A percentile compares a stretch with the other conserved stretches of the same genome.
Conservation (phyloP, 208 protist species). For the Crithidia acanthocephali region DNA sequence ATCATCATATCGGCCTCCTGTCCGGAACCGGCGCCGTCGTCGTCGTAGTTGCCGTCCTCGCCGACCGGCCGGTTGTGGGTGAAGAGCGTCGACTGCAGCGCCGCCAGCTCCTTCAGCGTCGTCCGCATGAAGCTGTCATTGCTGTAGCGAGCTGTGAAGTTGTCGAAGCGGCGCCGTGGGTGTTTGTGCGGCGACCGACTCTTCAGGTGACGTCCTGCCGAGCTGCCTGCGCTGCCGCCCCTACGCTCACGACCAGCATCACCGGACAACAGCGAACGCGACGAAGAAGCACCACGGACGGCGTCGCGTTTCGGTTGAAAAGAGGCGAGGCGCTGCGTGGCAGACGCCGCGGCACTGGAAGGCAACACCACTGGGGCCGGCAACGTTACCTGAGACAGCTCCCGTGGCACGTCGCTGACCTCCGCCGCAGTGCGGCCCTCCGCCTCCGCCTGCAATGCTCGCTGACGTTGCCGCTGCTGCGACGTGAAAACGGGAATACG, state of each 20-base stretch:
- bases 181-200: not conserved
- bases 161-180: not conserved
- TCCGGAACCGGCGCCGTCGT: conserved; percentile 10
- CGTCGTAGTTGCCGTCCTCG: conserved; percentile 24
- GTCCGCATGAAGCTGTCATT: conserved; percentile 44
- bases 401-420: conserved; percentile 36
- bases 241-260: too few species aligned
- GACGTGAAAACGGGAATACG: conserved; percentile 71
- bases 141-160: conserved; percentile 36
- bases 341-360: not conserved
- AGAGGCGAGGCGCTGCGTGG: conserved; percentile 5
- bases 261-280: too few species aligned
- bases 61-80: conserved; percentile 25
- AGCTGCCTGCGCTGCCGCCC: too few species aligned
- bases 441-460: conserved; percentile 50
- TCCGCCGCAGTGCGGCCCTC: conserved; percentile 60
- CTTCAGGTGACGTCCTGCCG: not conserved
- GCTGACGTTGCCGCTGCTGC: conserved; percentile 29
- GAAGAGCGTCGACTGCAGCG: conserved; percentile 46
- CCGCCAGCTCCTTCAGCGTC: conserved; percentile 41
- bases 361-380: conserved; percentile 41
- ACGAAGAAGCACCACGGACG: too few species aligned
- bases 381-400: conserved; percentile 34
- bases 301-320: not conserved
- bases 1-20: conserved; percentile 30